Conservation (phyloP, 2,329 filamentous ascomycete species). For the Ceratocystis destructans region DNA sequence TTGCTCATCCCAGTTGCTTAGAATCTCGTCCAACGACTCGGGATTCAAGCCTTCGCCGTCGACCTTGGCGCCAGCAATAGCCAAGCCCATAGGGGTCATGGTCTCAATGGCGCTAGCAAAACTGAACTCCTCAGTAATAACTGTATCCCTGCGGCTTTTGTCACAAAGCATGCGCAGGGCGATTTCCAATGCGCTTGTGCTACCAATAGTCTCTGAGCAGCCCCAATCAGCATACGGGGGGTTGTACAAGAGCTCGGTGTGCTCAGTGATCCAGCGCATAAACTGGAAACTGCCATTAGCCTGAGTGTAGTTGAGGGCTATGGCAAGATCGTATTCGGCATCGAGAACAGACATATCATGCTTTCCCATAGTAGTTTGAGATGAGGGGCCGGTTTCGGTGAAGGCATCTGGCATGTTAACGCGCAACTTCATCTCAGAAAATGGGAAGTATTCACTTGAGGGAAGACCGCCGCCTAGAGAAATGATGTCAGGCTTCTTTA, state of each 20-base stretch:
- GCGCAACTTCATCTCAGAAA: slow-evolving; percentile 62
- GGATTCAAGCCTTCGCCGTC: slow-evolving; percentile 43
- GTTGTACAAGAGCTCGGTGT: slow-evolving; percentile 78
- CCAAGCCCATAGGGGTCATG: slow-evolving; percentile 39
- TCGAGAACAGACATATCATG: slow-evolving; percentile 44
- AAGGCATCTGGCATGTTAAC: slow-evolving; percentile 53
- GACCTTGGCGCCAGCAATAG: slow-evolving; percentile 37
- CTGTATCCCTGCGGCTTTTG: slow-evolving; percentile 53
- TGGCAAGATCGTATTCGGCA: slow-evolving; percentile 55
- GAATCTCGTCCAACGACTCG: slow-evolving; percentile 37
- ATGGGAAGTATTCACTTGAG: slow-evolving; percentile 82
- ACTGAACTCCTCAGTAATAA: slow-evolving; percentile 82
- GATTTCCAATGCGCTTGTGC: slow-evolving; percentile 75
- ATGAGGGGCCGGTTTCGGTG: slow-evolving; percentile 51
- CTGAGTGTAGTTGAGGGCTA: slow-evolving; percentile 88
- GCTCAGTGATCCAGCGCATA: slow-evolving; percentile 81
- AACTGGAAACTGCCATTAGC: slow-evolving; percentile 75
- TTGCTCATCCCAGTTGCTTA: slow-evolving; percentile 36
- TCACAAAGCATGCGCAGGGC: slow-evolving; percentile 68
- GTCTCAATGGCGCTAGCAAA: slow-evolving; percentile 61
- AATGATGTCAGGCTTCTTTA: slow-evolving; percentile 72
- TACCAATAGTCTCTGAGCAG: slow-evolving; percentile 70
- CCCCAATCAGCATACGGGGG: slow-evolving; percentile 88
- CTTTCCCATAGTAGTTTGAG: slow-evolving; percentile 58
- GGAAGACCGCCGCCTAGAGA: slow-evolving; percentile 87